Base-by-base conservation (phyloP, 1,284 basidiomycete genomes). In the Termitomyces sp. region DNA sequence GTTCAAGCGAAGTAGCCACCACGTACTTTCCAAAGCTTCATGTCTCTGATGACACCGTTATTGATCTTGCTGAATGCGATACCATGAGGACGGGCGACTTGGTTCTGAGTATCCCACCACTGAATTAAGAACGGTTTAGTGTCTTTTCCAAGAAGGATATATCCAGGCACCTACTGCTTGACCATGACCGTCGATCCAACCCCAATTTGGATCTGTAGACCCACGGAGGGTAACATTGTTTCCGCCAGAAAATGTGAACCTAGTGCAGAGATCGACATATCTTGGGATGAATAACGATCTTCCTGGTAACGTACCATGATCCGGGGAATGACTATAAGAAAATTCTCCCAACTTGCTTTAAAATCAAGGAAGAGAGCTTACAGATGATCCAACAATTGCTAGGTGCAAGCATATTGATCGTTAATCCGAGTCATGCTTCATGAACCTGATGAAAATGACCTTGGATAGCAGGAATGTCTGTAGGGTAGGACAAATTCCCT, bases 51-150 rank as follows among this genome's bases (percentile, higher is more conserved):
- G 3, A 79, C 74, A 19, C 82, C 82, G 44, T 74, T 73, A 2
- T 67, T 75, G 38, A 84, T 79, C 38, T 80, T 76, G 38, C 64
- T 73, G 68, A 84, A 83, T 0, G 72, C 72, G 66, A 74, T 75
- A 0, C 80, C 80, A 56, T 81, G 76, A 21, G 81, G 82, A 5
- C 82, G 74, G 54, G 83, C 82, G 6, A 70, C 72, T 59, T 82
- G 79, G 55, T 82, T 71, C 17, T 69, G 67, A 5, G 73, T 71
- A 58, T 83, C 77, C 82, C 83, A 85, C 83, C 83, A 85, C 79
- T 48, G 19, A n/a, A 19, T 12, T 13, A 26, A n/a, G 21, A 10
- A 21, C n/a, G 0, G 13, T 26, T 17, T 3, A 19, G 41, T 15
- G 15, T 10, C 24, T 21, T 9, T 50, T 12, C 2, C 5, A 5